Base-by-base conservation (phyloP, 2,329 filamentous ascomycete genomes). In the Colletotrichum horii region DNA sequence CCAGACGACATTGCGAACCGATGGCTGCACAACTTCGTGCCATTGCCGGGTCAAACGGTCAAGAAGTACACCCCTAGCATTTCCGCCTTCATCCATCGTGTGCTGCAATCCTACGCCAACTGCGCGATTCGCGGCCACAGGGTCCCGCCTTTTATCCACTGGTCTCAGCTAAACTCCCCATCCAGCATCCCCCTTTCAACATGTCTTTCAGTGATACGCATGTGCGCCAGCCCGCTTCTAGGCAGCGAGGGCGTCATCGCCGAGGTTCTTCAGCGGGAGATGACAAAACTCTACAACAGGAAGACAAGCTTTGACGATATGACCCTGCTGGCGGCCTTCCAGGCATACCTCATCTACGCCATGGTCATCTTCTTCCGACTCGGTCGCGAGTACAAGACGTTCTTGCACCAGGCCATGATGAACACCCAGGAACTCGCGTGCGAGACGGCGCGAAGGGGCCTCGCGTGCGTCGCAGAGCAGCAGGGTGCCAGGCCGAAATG, bases 311-410 rank as follows among this genome's bases (percentile, higher is more conserved):
- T 79, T 34, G 80, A 84, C 60, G 80, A 83, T 4, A 28, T 80
- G 9, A 14, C 70, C 6, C 80, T 85, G 1, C 84, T 91, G 0
- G 83, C 85, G 0, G 82, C 85, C 2, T 89, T 90, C 52, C 90
- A 91, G 76, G 87, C 89, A 0, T 90, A 89, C 78, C 80, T 91
- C 4, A 83, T 91, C n/a, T 90, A 90, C 75, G 80, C 84, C 3
- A 85, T 91, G 79, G 82, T 88, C 4, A 65, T 89, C 4, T 90
- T 88, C 77, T 90, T 89, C 69, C 79, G 80, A 1, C 77, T 84
- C 2, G 77, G 77, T 0, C 78, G 79, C 12, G 77, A 77, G n/a
- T 64, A 78, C 0, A 71, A 77, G 14, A 77, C 83, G 0, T 83
- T 86, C 38, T 80, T 86, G 7, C 85, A 87, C 15, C 83, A 86